Percentiles rank a stretch among this genome's conserved stretches.
Conservation (phyloP, 2,329 filamentous ascomycete species). For the Colletotrichum karsti region DNA sequence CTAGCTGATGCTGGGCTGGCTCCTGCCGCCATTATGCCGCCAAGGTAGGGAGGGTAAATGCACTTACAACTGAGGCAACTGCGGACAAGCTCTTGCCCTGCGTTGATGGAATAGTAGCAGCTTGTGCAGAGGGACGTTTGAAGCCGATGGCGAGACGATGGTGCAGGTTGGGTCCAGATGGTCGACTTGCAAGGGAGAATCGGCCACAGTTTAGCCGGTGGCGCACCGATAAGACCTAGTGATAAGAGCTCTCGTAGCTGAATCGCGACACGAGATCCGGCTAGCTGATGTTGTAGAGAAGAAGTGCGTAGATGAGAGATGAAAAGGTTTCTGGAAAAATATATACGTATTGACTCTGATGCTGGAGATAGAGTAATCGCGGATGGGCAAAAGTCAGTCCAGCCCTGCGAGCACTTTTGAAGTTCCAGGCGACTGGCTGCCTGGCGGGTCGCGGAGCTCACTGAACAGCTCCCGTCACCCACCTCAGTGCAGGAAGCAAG, state of each 20-base stretch:
- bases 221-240: neutral
- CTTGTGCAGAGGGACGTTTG: neutral
- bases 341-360: too few relatives aligned
- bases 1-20: neutral
- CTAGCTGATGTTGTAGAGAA: too few relatives aligned
- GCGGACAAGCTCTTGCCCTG: slow-evolving; percentile 3
- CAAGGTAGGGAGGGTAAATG: neutral
- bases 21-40: neutral
- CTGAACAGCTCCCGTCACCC: neutral
- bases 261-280: too few relatives aligned
- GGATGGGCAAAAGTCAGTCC: neutral
- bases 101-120: slow-evolving; percentile 2
- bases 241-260: slow-evolving; percentile 22
- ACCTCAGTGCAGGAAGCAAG: neutral
- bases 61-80: neutral
- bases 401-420: neutral
- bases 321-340: too few relatives aligned
- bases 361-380: neutral
- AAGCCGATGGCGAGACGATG: neutral
- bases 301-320: too few relatives aligned
- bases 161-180: slow-evolving; percentile 16
- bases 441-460: slow-evolving; percentile 11
- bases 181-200: slow-evolving; percentile 13
- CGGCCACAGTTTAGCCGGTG: slow-evolving; percentile 22
- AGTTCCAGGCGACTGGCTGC: too few relatives aligned